Evolutionary conservation across 768 basidiomycete species (phyloP).

Genomic region (Mycena rosella): DNA sequence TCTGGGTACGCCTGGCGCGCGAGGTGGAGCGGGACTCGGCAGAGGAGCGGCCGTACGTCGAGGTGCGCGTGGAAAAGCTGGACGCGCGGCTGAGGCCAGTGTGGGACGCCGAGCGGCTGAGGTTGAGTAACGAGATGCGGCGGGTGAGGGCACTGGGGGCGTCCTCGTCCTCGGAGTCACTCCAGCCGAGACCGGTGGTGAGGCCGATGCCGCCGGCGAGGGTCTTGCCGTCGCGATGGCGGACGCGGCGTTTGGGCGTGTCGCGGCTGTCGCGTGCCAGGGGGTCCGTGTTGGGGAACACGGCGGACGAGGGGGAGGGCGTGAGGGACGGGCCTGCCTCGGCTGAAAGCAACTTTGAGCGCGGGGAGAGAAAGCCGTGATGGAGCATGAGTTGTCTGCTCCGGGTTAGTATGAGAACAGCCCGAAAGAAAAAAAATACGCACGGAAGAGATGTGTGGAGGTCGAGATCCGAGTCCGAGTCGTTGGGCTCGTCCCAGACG

Average conservation of each 20-base stretch:
- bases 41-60: conserved; percentile 19
- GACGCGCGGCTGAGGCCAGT: conserved; percentile 58
- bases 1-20: conserved; percentile 24
- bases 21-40: conserved; percentile 22
- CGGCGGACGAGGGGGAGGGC: conserved; percentile 16
- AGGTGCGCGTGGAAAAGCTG: conserved; percentile 22
- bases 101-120: conserved; percentile 54
- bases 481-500: conserved; percentile 51
- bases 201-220: conserved; percentile 74
- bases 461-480: conserved; percentile 76
- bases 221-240: conserved; percentile 72
- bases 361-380: conserved; percentile 74
- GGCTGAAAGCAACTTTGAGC: conserved; percentile 69
- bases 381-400: conserved; percentile 74
- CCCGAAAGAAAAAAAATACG: conserved; percentile 46
- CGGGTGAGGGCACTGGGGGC: conserved; percentile 76
- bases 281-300: conserved; percentile 20
- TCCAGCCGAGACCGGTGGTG: conserved; percentile 82
- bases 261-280: conserved; percentile 51
- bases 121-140: conserved; percentile 69
- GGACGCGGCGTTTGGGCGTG: conserved; percentile 64
- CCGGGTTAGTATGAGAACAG: conserved; percentile 23
- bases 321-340: conserved; percentile 31
- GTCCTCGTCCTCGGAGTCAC: conserved; percentile 84
- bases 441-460: conserved; percentile 78